These are phyloP conservation scores for Chenopodium quinoa DNA, from an alignment of 148 eudicot genomes.

Conservation along the genomic window DNA sequence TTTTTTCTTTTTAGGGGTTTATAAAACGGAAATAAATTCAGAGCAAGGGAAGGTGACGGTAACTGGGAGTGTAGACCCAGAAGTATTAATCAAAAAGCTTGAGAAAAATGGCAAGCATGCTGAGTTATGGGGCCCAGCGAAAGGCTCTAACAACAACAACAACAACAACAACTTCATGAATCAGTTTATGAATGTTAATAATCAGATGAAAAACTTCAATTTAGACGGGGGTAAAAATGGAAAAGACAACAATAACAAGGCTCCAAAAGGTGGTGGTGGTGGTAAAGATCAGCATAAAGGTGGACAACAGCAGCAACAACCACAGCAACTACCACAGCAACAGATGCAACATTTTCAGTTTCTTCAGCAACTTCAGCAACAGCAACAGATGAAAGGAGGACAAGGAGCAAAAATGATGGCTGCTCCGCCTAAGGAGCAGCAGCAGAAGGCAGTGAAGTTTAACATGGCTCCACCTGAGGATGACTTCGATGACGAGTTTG, in stretches of 20 bases:
- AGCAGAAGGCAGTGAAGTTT: constrained; percentile 62
- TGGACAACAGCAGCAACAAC: constrained; percentile 22
- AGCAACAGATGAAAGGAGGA: constrained; percentile 43
- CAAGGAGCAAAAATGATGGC: constrained; percentile 37
- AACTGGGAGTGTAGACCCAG: constrained; percentile 67
- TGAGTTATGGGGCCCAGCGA: constrained; percentile 57
- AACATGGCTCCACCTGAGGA: constrained; percentile 40
- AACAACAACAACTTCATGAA: constrained; percentile 27
- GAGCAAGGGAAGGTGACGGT: constrained; percentile 87
- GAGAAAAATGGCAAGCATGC: constrained; percentile 84
- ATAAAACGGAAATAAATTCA: constrained; percentile 45
- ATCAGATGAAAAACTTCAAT: constrained; percentile 53
- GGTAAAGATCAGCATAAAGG: constrained; percentile 28
- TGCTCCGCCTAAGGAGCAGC: constrained; percentile 47
- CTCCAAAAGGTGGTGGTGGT: constrained; percentile 33
- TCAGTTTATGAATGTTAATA: constrained; percentile 32
- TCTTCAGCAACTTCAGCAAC: constrained; percentile 35
- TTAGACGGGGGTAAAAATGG: constrained; percentile 44
- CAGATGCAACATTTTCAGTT: constrained; percentile 13
- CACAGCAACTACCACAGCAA: constrained; percentile 9
- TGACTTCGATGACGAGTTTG: constrained; percentile 40
- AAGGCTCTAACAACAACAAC: constrained; percentile 25
- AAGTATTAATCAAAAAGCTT: constrained; percentile 56
- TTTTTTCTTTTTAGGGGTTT: constrained; percentile 51
- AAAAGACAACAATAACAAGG: constrained; percentile 25